Evolutionary conservation across 306 rosid genomes (phyloP).

Genomic region (Quercus alba): DNA sequence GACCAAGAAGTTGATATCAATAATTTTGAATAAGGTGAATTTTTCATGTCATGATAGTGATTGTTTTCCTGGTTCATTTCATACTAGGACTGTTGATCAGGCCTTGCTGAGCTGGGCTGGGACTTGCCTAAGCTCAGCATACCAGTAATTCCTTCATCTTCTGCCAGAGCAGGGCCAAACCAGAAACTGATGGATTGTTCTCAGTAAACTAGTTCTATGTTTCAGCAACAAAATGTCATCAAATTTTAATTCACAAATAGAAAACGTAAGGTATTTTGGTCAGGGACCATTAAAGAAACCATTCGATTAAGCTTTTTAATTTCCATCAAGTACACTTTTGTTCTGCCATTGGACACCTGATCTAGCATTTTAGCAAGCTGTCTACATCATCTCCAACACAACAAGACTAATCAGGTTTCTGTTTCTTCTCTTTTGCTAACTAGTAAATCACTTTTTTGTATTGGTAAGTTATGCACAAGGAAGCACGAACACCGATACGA

Average conservation of each 20-base stretch:
- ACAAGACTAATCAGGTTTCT: neutral
- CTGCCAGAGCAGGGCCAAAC: neutral
- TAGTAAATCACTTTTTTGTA: neutral
- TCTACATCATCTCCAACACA: neutral
- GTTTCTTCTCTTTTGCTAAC: neutral
- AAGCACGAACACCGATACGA: no score
- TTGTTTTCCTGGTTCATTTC: neutral
- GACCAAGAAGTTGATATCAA: neutral
- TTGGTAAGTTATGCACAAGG: no score
- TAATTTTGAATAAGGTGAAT: neutral
- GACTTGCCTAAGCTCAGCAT: neutral
- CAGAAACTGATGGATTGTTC: neutral
- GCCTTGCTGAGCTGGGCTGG: neutral
- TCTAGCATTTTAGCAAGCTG: neutral
- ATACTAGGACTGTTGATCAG: neutral
- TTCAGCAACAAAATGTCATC: neutral
- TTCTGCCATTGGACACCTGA: neutral
- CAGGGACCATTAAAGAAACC: neutral
- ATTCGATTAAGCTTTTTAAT: neutral
- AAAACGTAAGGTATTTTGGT: neutral
- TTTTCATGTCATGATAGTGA: neutral
- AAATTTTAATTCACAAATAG: neutral
- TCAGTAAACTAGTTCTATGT: neutral
- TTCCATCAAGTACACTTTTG: neutral
- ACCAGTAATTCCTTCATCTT: neutral